phyloP scores from a whole-genome alignment of 2,329 filamentous ascomycete species.

The Ilyonectria destructans region DNA sequence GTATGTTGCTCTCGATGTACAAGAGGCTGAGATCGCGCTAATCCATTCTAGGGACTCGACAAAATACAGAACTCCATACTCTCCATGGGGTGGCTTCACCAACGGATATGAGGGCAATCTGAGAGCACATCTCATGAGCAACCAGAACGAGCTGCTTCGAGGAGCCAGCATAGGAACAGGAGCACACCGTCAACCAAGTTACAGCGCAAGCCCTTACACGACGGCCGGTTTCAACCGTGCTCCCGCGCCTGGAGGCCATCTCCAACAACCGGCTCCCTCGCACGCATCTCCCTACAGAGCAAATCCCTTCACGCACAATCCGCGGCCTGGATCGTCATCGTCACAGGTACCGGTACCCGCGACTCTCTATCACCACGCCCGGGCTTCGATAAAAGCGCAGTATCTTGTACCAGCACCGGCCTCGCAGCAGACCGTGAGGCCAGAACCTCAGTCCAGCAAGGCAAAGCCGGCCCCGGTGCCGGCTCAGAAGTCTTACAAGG shows the following conservation, averaged over 20 bases:
- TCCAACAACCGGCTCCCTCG: background rate
- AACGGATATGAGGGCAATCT: slow-evolving; percentile 73
- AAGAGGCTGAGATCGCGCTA: slow-evolving; percentile 30
- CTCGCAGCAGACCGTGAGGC: slow-evolving; percentile 19
- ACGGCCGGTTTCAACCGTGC: background rate
- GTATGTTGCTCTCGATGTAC: slow-evolving; percentile 52
- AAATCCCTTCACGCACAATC: slow-evolving; percentile 16
- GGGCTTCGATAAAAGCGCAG: slow-evolving; percentile 42
- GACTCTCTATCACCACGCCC: slow-evolving; percentile 20
- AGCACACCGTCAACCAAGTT: slow-evolving; percentile 4
- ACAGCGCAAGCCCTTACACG: slow-evolving; percentile 1
- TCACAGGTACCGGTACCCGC: slow-evolving; percentile 1
- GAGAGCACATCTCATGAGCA: slow-evolving; percentile 61
- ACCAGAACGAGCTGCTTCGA: slow-evolving; percentile 48
- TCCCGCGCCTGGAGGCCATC: background rate
- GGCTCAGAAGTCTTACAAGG: slow-evolving; percentile 52
- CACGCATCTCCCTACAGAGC: slow-evolving; percentile 14
- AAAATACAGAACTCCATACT: slow-evolving; percentile 74
- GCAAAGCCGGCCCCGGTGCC: slow-evolving; percentile 44
- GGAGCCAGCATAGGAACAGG: slow-evolving; percentile 44
- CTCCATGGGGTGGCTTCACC: slow-evolving; percentile 71
- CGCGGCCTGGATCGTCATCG: slow-evolving; percentile 29
- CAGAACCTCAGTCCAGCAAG: slow-evolving; percentile 39
- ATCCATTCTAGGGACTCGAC: slow-evolving; percentile 63
- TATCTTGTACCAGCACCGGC: slow-evolving; percentile 32